Base-by-base conservation (phyloP, 352 stramenopile species). In the Peronospora tabacina region DNA sequence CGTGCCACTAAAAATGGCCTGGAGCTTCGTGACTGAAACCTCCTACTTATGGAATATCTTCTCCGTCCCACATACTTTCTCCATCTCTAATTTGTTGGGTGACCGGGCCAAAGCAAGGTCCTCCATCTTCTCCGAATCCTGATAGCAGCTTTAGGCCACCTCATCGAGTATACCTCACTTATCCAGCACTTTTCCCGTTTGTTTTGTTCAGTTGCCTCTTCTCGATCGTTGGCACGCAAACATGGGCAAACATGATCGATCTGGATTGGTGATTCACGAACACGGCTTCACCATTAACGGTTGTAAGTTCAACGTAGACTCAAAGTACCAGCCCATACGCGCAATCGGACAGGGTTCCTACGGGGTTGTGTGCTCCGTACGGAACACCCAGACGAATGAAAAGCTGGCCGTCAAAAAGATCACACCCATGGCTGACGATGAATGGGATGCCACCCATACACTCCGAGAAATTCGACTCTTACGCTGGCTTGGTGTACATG, bases 361-460 rank as follows among this genome's bases (percentile, higher is more conserved):
- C 55, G 90, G 90, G 16, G 83, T 97, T 42, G 90, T 97, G n/a
- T 94, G 79, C 53, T 87, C 84, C 1, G 89, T 94, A 1, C 61
- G 72, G 36, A 92, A 95, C 69, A 64, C 66, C 17, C 52, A 76
- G 34, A 90, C 80, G 11, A 62, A 85, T 41, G 72, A 89, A 47
- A 88, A 92, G 38, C 69, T 96, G 34, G 89, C 87, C 22, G 95
- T 96, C 62, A 96, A 97, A 67, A 96, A 96, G 57, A 95, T 95
- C 60, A 90, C 70, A 17, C 87, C 86, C 15, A 97, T 97, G 85
- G 84, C 85, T 5, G 75, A 86, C 10, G 78, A 90, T 39, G 78
- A 93, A 36, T 91, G 80, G 65, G 83, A 95, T 46, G 86, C 84
- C 7, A 97, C 94, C 29, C 77, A 95, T 50, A 95, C 82, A 15